Evolutionary conservation across 208 protist genomes (phyloP).

Genomic region (Crithidia brevicula): DNA sequence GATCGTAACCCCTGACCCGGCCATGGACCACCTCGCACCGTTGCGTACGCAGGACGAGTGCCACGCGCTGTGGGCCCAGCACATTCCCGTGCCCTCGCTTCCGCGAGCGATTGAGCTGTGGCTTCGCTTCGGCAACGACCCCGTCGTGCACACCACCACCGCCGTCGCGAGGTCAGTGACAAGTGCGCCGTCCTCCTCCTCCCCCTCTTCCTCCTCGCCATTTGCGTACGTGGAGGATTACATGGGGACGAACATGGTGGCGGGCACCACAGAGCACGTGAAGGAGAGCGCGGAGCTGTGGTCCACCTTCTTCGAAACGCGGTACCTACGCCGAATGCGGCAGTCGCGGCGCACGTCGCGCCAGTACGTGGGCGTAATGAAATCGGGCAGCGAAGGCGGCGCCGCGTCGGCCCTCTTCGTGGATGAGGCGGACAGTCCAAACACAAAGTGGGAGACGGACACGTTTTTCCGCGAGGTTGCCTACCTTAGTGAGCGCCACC

Average conservation of each 20-base stretch:
- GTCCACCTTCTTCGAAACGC: slow-evolving; percentile 54
- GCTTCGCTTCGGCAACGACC: slow-evolving; percentile 91
- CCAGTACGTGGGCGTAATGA: slow-evolving; percentile 54
- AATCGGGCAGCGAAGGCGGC: slow-evolving; percentile 9
- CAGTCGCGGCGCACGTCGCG: slow-evolving; percentile 58
- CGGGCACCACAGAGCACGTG: slow-evolving; percentile 42
- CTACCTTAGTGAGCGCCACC: slow-evolving; percentile 71
- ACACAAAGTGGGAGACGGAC: slow-evolving; percentile 82
- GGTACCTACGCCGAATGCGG: slow-evolving; percentile 56
- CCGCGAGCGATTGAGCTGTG: slow-evolving; percentile 52
- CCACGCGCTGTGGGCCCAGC: slow-evolving; percentile 56
- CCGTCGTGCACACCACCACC: slow-evolving; percentile 73
- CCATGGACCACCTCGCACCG: slow-evolving; percentile 44
- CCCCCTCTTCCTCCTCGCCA: slow-evolving; percentile 43
- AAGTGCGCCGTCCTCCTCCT: too few relatives aligned
- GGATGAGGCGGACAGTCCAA: slow-evolving; percentile 85
- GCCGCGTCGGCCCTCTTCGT: slow-evolving; percentile 38
- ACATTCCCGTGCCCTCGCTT: slow-evolving; percentile 48
- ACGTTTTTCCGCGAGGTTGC: slow-evolving; percentile 73
- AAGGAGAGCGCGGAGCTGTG: slow-evolving; percentile 76
- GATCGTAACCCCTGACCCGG: slow-evolving; percentile 60
- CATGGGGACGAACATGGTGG: slow-evolving; percentile 85
- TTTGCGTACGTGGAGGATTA: slow-evolving; percentile 88
- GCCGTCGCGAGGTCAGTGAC: neutral
- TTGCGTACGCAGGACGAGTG: slow-evolving; percentile 63